Evolutionary conservation across 73 alveolate genomes (phyloP), one percentile per base, ranked within the genome.

Genomic region (Paramecium caudatum): DNA sequence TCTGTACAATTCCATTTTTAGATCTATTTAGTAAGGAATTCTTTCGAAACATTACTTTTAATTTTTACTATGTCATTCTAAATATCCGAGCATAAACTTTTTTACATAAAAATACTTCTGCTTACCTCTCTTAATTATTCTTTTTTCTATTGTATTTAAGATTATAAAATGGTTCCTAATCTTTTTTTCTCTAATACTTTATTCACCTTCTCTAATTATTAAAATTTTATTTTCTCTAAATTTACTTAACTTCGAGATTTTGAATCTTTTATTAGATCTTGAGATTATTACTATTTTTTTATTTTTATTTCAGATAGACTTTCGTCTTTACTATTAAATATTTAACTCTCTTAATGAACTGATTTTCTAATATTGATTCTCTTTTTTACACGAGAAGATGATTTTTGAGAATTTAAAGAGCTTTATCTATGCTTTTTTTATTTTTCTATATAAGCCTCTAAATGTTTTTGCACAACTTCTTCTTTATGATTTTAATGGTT

Each of bases 11-110:
- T 43, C 83, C 32, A 65, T 36, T 65, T 65, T 9, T 10, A 5
- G 9, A 65, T 65, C 49, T 65, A 65, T 15, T 65, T 65, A 3
- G 34, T 33, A 17, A 65, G 4, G 13, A 13, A 30, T 6, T 65
- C 32, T 65, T 65, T 65, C n/a, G 83, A 65, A 36, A 65, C 83
- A 65, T 65, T 65, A 32, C n/a, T 9, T 36, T 65, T 65, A 25
- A 65, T 65, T 33, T 65, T 65, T 12, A 33, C 34, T 12, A 65
- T 65, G 34, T 65, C 49, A 65, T 65, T 65, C 19, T 33, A 65
- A 7, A 65, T 36, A 10, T 30, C 47, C 17, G 27, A 33, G 25
- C 34, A 30, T 33, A 33, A 65, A 65, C 49, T 36, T 32, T 65
- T 65, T 9, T 33, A 25, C 49, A 33, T 32, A 16, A 33, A 65